Evolutionary conservation across 1,284 basidiomycete genomes (phyloP), one percentile per base, ranked within the genome.

Genomic region (Rhizopogon parksii): DNA sequence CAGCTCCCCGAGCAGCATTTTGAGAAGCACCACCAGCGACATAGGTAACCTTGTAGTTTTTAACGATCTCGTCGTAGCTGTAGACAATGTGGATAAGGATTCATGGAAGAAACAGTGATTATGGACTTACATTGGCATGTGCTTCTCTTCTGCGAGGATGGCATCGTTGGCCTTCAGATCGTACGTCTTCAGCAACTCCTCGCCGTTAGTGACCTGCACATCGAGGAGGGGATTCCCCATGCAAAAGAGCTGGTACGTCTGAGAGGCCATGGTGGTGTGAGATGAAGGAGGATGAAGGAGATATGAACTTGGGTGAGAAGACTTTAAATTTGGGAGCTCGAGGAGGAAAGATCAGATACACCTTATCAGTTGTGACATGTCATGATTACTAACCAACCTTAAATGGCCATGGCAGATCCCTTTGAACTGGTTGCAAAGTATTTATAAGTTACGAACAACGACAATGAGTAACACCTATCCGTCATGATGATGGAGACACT

Each of bases 1-100:
- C 92, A 61, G 95, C 95, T 59, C 86, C 94, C 53, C 96, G 89
- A 52, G 95, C 95, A 59, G 94, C 84, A 68, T 99, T 99, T 71
- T 99, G 96, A 21, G 93, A 85, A 36, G 95, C 95, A 65, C 96
- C 96, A 53, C 96, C 96, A 43, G 96, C 95, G 52, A 99, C 91
- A 66, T 96, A 99, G 52, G 84, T 87, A 52, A 94, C 82, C 53
- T 88, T 66, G 72, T 88, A 70, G 59, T 92, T 80, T 59, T 81
- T 79, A 43, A 88, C 82, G 55, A 98, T 73, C 65, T 98, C 91
- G 32, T 91, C 85, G 72, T 97, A 98, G 68, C 91, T 95, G 58
- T 5, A 32, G 17, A 32, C 17, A 37, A 42, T 17, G 15, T 56
- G 24, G 52, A 45, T 35, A 9, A 49, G 30, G 17, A n/a, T 24